Percentiles rank a stretch among this genome's conserved stretches.
Conservation (phyloP, 352 stramenopile genomes). For the Peronospora destructor region DNA sequence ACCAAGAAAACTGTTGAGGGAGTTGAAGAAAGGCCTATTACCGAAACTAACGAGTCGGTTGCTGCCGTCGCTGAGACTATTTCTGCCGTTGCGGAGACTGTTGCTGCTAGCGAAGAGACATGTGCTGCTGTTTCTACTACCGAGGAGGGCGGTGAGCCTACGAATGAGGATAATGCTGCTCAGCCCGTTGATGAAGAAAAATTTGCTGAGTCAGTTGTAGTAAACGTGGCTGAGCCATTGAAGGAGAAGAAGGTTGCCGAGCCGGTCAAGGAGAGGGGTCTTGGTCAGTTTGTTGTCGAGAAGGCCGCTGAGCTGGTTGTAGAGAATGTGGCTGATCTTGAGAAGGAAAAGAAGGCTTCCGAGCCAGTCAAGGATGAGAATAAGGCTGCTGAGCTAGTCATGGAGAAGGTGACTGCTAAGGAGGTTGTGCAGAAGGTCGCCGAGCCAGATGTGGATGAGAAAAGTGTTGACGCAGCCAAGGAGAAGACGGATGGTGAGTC, state of each 20-base stretch:
- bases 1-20: background rate
- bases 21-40: background rate
- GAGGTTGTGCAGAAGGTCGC: background rate
- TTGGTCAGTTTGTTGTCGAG: background rate
- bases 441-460: background rate
- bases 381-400: background rate
- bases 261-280: background rate
- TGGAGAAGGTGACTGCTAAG: background rate
- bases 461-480: background rate
- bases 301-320: background rate
- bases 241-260: slow-evolving; percentile 1
- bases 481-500: background rate
- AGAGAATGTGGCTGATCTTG: background rate
- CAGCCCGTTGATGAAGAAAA: background rate
- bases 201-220: background rate
- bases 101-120: background rate
- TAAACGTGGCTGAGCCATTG: background rate
- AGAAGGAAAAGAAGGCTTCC: background rate
- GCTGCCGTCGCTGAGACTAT: background rate
- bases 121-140: background rate
- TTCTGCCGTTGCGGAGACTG: background rate
- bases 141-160: background rate
- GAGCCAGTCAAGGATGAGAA: slow-evolving; percentile 6
- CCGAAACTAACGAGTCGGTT: background rate
- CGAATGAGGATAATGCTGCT: background rate